These are phyloP conservation scores for Erucastrum elatum DNA, from an alignment of 345 rosid genomes.

Conservation along the genomic window DNA sequence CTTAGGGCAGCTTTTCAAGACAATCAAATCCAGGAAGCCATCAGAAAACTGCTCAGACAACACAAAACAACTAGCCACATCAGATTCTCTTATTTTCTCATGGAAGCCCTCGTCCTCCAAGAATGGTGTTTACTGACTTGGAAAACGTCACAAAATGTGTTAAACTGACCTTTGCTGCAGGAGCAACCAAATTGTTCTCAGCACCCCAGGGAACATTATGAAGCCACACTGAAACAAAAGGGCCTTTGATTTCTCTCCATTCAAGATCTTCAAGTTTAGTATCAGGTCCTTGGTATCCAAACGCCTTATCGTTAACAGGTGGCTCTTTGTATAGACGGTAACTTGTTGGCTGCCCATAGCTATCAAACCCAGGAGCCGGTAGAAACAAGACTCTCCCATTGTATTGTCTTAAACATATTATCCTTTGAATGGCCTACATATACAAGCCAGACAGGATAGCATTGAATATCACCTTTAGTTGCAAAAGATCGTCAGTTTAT, in stretches of 20 bases:
- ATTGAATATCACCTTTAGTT: not conserved
- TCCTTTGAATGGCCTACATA: slow-evolving; percentile 65
- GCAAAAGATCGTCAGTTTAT: not conserved
- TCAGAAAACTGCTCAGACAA: slow-evolving; percentile 70
- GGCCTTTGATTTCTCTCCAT: slow-evolving; percentile 87
- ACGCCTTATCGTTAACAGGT: slow-evolving; percentile 26
- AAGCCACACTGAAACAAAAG: slow-evolving; percentile 94
- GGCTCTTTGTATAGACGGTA: slow-evolving; percentile 41
- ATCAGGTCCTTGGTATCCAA: slow-evolving; percentile 67
- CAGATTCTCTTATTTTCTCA: not conserved
- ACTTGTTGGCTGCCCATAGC: slow-evolving; percentile 63
- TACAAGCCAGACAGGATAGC: not conserved
- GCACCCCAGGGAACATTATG: slow-evolving; percentile 98
- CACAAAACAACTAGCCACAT: not conserved
- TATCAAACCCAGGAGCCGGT: slow-evolving; percentile 92
- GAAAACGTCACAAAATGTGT: not conserved
- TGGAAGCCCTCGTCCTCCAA: too few relatives aligned
- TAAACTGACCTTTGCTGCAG: slow-evolving; percentile 75
- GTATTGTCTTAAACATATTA: slow-evolving; percentile 65
- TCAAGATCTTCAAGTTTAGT: slow-evolving; percentile 44
- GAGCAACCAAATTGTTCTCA: slow-evolving; percentile 79
- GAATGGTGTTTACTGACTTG: not conserved
- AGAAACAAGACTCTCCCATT: slow-evolving; percentile 67
- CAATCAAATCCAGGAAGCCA: slow-evolving; percentile 81
- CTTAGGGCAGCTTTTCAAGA: slow-evolving; percentile 61